Percentiles rank a stretch among this genome's conserved stretches.
Conservation (phyloP, 257 asterid species). For the Linderniella brevidens region DNA sequence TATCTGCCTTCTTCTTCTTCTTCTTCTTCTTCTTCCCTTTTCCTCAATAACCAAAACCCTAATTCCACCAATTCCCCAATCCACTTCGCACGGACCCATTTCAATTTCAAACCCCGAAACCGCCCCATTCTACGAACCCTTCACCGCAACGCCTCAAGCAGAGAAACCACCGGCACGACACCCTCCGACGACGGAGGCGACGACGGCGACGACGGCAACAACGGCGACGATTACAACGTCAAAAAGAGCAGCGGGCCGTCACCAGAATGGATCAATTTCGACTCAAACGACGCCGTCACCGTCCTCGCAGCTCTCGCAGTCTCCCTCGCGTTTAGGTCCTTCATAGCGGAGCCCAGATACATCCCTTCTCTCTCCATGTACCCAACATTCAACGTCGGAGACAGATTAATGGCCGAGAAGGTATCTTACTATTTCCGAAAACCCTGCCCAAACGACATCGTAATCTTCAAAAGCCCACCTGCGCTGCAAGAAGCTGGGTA, state of each 20-base stretch:
- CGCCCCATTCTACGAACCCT: slow-evolving; percentile 13
- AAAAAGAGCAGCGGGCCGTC: slow-evolving; percentile 35
- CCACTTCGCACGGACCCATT: too few species aligned
- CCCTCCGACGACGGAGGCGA: slow-evolving; percentile 23
- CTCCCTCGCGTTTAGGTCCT: slow-evolving; percentile 76
- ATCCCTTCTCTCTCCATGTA: slow-evolving; percentile 93
- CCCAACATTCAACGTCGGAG: slow-evolving; percentile 93
- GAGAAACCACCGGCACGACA: slow-evolving; percentile 28
- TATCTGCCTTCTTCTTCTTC: too few species aligned
- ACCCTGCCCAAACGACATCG: slow-evolving; percentile 82
- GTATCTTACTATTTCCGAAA: slow-evolving; percentile 73
- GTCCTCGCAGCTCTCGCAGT: slow-evolving; percentile 61
- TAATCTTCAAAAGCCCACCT: slow-evolving; percentile 84
- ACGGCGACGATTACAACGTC: slow-evolving; percentile 32
- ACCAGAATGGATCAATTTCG: slow-evolving; percentile 77
- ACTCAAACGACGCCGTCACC: slow-evolving; percentile 72
- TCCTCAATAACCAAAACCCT: too few species aligned
- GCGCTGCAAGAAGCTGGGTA: slow-evolving; percentile 90
- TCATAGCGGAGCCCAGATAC: slow-evolving; percentile 89
- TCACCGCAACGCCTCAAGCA: slow-evolving; percentile 29
- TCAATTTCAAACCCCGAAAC: too few species aligned
- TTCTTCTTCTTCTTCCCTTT: too few species aligned
- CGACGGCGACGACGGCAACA: slow-evolving; percentile 39
- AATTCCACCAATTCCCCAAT: too few species aligned
- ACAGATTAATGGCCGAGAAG: slow-evolving; percentile 88